A percentile compares a stretch with the other conserved stretches of the same genome.
Conservation (phyloP, 73 alveolate species). For the Effrenium voratum region DNA sequence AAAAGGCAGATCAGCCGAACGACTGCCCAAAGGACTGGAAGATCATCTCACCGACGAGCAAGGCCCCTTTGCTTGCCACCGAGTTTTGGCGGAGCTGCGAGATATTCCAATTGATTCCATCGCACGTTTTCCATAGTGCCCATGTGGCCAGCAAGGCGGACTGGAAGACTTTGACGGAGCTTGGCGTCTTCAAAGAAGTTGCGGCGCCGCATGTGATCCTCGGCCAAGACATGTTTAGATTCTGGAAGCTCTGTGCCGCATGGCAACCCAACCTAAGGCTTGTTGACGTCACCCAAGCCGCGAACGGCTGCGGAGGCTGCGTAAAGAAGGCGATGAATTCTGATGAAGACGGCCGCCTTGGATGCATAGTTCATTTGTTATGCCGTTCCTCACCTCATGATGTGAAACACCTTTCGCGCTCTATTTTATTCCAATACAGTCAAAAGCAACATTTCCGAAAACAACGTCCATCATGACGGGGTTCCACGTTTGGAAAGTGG, state of each 20-base stretch:
- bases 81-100: not conserved
- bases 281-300: conserved; percentile 5
- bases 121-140: too few species aligned
- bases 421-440: too few species aligned
- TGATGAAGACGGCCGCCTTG: not conserved
- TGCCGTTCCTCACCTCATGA: too few species aligned
- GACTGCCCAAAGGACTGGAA: conserved; percentile 84
- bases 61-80: conserved; percentile 6
- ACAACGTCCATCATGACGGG: too few species aligned
- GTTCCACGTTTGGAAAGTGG: too few species aligned
- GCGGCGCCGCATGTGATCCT: not conserved
- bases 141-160: too few species aligned
- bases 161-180: not conserved
- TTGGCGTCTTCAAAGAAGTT: not conserved
- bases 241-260: too few species aligned
- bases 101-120: not conserved
- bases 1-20: not conserved
- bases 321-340: conserved; percentile 11
- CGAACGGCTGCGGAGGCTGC: conserved; percentile 49
- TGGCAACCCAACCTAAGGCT: too few species aligned
- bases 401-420: too few species aligned
- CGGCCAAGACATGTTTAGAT: not conserved
- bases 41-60: conserved; percentile 36
- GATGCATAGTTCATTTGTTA: not conserved
- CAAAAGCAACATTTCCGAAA: too few species aligned